A percentile compares a stretch with the other conserved stretches of the same genome.
phyloP scores from a whole-genome alignment of 169 alveolate genomes.

The Plasmodium adleri region DNA sequence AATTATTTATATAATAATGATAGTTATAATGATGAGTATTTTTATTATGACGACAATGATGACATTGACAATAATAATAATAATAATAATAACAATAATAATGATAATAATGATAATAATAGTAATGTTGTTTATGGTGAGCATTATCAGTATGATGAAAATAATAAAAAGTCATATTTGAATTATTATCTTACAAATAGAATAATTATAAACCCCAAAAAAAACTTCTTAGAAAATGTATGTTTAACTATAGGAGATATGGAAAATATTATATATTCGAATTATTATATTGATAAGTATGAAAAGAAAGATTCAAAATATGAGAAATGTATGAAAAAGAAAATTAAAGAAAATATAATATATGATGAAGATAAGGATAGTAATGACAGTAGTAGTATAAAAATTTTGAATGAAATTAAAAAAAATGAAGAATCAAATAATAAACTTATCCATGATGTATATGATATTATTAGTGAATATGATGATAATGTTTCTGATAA shows the following conservation, averaged over 20 bases:
- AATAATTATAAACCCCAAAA: too few species aligned
- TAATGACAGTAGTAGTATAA: slow-evolving; percentile 60
- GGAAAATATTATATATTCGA: slow-evolving; percentile 23
- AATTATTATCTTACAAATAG: too few species aligned
- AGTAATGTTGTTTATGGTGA: too few species aligned
- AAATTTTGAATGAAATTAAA: slow-evolving; percentile 68
- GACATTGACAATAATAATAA: too few species aligned
- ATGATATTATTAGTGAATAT: slow-evolving; percentile 63
- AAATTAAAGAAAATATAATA: slow-evolving; percentile 19
- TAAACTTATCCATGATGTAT: slow-evolving; percentile 61
- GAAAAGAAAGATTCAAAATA: neutral
- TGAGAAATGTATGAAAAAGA: slow-evolving; percentile 3
- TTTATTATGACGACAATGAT: too few species aligned
- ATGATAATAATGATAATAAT: too few species aligned
- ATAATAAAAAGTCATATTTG: too few species aligned
- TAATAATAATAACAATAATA: too few species aligned
- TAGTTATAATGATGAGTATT: too few species aligned
- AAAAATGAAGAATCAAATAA: slow-evolving; percentile 51
- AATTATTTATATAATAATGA: too few species aligned
- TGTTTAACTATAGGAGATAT: slow-evolving; percentile 35
- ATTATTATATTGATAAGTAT: neutral
- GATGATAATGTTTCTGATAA: slow-evolving; percentile 15
- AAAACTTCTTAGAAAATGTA: neutral
- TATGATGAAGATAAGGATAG: slow-evolving; percentile 8
- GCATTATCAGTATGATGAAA: too few species aligned